Evolutionary conservation across 1,139 yeast genomes (phyloP).

Genomic region (Scheffersomyces stambukii): DNA sequence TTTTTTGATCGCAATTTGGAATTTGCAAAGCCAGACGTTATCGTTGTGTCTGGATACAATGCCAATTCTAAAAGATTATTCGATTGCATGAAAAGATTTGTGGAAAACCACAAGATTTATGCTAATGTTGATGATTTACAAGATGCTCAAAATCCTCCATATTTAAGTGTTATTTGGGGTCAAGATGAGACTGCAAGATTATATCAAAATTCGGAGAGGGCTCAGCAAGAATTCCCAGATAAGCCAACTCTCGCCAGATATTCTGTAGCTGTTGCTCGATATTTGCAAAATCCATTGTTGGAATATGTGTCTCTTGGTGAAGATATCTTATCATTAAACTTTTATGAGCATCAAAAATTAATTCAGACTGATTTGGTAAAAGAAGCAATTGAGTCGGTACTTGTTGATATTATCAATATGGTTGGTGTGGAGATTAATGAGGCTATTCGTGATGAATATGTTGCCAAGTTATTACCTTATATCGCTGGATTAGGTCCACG

Average conservation of each 20-base stretch:
- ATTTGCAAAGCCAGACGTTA: slow-evolving; percentile 68
- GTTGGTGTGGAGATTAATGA: slow-evolving; percentile 93
- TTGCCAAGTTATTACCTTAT: slow-evolving; percentile 68
- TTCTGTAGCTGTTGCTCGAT: slow-evolving; percentile 86
- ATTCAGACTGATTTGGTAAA: slow-evolving; percentile 60
- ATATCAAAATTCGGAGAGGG: slow-evolving; percentile 77
- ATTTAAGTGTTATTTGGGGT: slow-evolving; percentile 68
- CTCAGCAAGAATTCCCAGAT: slow-evolving; percentile 79
- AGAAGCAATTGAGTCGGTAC: slow-evolving; percentile 72
- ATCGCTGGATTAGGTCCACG: slow-evolving; percentile 94
- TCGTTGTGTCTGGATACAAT: slow-evolving; percentile 86
- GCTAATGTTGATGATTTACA: slow-evolving; percentile 49
- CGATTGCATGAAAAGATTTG: slow-evolving; percentile 54
- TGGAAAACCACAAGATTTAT: slow-evolving; percentile 51
- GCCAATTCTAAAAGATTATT: slow-evolving; percentile 64
- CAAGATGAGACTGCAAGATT: slow-evolving; percentile 92
- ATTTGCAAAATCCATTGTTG: slow-evolving; percentile 82
- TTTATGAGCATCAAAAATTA: slow-evolving; percentile 73
- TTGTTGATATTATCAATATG: slow-evolving; percentile 86
- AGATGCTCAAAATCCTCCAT: slow-evolving; percentile 36
- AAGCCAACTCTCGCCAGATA: slow-evolving; percentile 80
- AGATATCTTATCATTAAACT: slow-evolving; percentile 65
- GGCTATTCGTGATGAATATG: slow-evolving; percentile 72
- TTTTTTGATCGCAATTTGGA: slow-evolving; percentile 37
- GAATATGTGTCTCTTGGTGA: slow-evolving; percentile 83